A percentile compares a stretch with the other conserved stretches of the same genome.
phyloP scores from a whole-genome alignment of 1,284 basidiomycete genomes.

The Fomitopsis schrenkii region DNA sequence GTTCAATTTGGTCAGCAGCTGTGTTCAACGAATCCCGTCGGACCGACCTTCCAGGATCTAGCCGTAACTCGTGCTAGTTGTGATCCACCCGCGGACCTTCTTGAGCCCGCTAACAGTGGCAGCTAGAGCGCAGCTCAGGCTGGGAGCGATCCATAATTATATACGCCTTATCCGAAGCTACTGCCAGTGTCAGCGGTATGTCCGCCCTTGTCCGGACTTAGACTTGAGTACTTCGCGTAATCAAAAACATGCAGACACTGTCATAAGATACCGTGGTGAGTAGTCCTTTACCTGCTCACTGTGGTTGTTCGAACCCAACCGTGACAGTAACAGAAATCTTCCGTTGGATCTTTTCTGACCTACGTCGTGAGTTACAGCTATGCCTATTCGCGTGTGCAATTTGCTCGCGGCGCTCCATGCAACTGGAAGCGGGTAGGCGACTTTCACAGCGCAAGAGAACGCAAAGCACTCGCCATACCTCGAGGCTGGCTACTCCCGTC shows the following conservation, averaged over 20 bases:
- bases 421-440: not conserved
- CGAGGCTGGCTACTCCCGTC: not conserved
- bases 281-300: no score
- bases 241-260: not conserved
- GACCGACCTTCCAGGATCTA: not conserved
- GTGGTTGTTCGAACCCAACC: no score
- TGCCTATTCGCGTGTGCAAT: not conserved
- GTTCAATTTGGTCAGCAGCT: not conserved
- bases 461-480: not conserved
- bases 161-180: not conserved
- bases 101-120: not conserved
- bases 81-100: not conserved
- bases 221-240: not conserved
- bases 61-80: not conserved
- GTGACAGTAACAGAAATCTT: no score
- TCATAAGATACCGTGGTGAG: no score
- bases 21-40: not conserved
- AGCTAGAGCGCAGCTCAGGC: not conserved
- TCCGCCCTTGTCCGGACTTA: not conserved
- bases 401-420: not conserved
- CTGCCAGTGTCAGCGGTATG: not conserved
- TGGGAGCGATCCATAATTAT: not conserved
- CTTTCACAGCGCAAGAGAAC: not conserved
- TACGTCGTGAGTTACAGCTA: not conserved
- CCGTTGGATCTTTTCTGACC: no score